Evolutionary conservation across 768 basidiomycete species (phyloP), one percentile per base, ranked within the genome.

Genomic region (Lactarius trivialis): DNA sequence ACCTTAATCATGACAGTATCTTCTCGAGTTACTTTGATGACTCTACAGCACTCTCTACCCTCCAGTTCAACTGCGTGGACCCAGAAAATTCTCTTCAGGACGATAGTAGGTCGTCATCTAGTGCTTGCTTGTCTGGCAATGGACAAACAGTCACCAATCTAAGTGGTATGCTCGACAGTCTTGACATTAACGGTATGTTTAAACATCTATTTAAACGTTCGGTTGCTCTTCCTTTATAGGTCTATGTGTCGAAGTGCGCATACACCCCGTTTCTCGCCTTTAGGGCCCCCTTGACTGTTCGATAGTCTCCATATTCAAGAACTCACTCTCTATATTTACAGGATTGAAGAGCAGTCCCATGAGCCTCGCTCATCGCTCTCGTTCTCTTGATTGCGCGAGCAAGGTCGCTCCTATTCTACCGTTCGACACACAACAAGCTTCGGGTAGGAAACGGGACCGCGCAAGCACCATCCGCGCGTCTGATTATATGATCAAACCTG

Each of bases 401-500:
- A 41, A 43, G 8, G 19, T 34, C 24, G 4, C 28, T 19, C 37
- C 8, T 1, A 21, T 26, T 19, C 32, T 34, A 12, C 21, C 15
- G 30, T 43, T 33, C 30, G 15, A 50, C 41, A 34, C 24, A 39
- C 45, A 17, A 12, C 62, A 59, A 33, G 36, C 39, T 14, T 24
- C 24, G 3, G 33, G 55, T 34, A 65, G 55, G 30, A 56, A 36
- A 50, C 60, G 65, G 39, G 61, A 66, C 34, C 58, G 67, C 37
- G 67, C 67, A 28, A 66, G 67, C 36, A 67, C 67, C 28, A 67
- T 67, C 36, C 65, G 67, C 9, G 67, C 67, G 14, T 66, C 65
- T 17, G 67, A 67, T 60, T 67, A 55, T 50, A 48, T 49, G 15
- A 32, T 24, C 2, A 58, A 51, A 55, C 39, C 64, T 11, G 26